A percentile compares a stretch with the other conserved stretches of the same genome.
These are phyloP conservation scores for Cyphellophora europaea DNA, from an alignment of 2,329 filamentous ascomycete species.

Conservation along the genomic window DNA sequence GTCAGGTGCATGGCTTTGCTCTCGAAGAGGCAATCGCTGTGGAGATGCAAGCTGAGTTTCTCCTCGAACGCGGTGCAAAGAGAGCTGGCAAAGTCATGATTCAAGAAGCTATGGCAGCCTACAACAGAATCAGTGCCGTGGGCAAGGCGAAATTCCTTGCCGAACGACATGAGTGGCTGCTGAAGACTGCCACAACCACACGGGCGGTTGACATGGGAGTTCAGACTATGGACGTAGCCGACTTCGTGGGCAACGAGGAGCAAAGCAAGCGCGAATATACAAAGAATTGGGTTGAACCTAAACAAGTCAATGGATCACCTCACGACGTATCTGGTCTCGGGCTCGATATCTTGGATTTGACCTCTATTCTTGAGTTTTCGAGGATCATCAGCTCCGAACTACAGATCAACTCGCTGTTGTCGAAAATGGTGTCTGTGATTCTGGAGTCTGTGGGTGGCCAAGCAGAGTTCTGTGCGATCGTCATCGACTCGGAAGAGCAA, in stretches of 20 bases:
- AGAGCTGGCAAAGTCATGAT: slow-evolving; percentile 49
- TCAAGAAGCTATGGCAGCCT: slow-evolving; percentile 49
- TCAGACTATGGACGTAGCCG: slow-evolving; percentile 39
- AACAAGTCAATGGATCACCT: slow-evolving; percentile 4
- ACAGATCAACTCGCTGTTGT: slow-evolving; percentile 52
- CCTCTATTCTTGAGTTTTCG: slow-evolving; percentile 55
- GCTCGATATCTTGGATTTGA: slow-evolving; percentile 54
- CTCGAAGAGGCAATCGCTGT: slow-evolving; percentile 51
- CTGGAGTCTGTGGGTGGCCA: slow-evolving; percentile 50
- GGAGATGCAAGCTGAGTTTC: slow-evolving; percentile 53
- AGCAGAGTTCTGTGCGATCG: slow-evolving; percentile 51
- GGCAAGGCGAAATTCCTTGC: slow-evolving; percentile 50
- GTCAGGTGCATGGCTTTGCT: slow-evolving; percentile 46
- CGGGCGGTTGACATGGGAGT: slow-evolving; percentile 45
- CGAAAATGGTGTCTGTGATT: slow-evolving; percentile 57
- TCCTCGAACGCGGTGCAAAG: slow-evolving; percentile 47
- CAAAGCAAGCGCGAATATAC: slow-evolving; percentile 21
- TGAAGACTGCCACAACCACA: slow-evolving; percentile 44
- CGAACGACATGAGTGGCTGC: slow-evolving; percentile 52
- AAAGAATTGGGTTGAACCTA: slow-evolving; percentile 15
- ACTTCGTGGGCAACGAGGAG: slow-evolving; percentile 19
- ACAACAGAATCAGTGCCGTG: slow-evolving; percentile 47
- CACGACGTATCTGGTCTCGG: slow-evolving; percentile 23
- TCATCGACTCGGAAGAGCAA: slow-evolving; percentile 49
- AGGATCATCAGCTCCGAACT: slow-evolving; percentile 58